These are phyloP conservation scores for Talaromyces amestolkiae DNA, from an alignment of 2,329 filamentous ascomycete genomes.

Conservation along the genomic window DNA sequence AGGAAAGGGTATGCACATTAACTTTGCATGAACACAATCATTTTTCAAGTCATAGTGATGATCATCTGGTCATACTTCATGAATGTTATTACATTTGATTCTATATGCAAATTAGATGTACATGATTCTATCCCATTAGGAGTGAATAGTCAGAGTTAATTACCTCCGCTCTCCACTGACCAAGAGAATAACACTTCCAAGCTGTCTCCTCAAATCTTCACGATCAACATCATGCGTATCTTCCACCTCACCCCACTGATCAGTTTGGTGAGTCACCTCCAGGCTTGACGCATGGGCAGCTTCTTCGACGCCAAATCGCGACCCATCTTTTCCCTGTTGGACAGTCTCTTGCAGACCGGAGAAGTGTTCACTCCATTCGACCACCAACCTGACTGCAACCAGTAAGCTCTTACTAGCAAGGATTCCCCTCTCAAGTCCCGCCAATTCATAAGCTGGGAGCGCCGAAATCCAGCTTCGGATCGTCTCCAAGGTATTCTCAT, in stretches of 20 bases:
- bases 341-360: conserved; percentile 44
- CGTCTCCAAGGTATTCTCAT: conserved; percentile 69
- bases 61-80: no score
- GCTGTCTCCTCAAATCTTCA: conserved; percentile 81
- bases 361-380: conserved; percentile 82
- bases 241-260: conserved; percentile 93
- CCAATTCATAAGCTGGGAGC: conserved; percentile 75
- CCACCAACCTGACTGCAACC: conserved; percentile 70
- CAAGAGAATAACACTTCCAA: conserved; percentile 81
- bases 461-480: conserved; percentile 73
- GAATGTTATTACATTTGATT: not conserved
- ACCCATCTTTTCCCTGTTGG: conserved; percentile 24
- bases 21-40: not conserved
- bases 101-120: not conserved
- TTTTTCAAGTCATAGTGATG: not conserved
- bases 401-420: conserved; percentile 85
- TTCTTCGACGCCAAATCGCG: conserved; percentile 74
- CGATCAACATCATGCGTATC: conserved; percentile 96
- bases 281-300: conserved; percentile 73
- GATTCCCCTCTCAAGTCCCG: conserved; percentile 78
- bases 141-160: not conserved
- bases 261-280: conserved; percentile 87
- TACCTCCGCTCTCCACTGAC: conserved; percentile 59
- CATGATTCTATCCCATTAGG: not conserved
- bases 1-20: no score